Base-by-base conservation (phyloP, 805 yeast genomes). In the Schwanniomyces yamadae region DNA sequence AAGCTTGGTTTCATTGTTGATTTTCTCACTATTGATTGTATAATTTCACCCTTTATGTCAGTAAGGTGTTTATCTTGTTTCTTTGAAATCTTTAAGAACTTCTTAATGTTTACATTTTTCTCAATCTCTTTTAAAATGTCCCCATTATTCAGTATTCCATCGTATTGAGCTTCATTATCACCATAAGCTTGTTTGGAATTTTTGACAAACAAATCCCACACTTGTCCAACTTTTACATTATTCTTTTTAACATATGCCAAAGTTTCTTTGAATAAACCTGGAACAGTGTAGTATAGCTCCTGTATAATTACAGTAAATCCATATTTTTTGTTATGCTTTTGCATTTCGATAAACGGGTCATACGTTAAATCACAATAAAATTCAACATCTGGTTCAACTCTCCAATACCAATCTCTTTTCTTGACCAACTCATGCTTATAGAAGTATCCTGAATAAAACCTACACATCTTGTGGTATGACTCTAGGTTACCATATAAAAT, bases 391-490 rank as follows among this genome's bases (percentile, higher is more conserved):
- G 98, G 98, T 59, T 93, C 99, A 9, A 93, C 88, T 37, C 98
- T 73, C 96, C 97, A 90, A 62, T 89, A 91, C 95, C 96, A 91
- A 42, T 89, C 88, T 37, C 79, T 72, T 41, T 78, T 73, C 33
- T 61, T 60, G 28, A 91, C 82, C 43, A 86, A 54, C 5, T 84
- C 84, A 57, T 91, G 96, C 41, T 81, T 77, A 63, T 77, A 87
- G 54, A 91, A 91, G 39, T 71, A 69, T 1, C 96, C 95, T 0
- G 95, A 79, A 54, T 85, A 87, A 56, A 82, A 90, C n/a, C 96
- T 73, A 57, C 98, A 91, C 98, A 91, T 91, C 53, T 84, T 83
- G 58, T 91, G 97, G 55, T 91, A 93, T 5, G 91, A 78, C 33
- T 75, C 82, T 69, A 80, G 60, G 40, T 78, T 80, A 0, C 96